phyloP scores from a whole-genome alignment of 129 eudicot genomes.

The Erigeron canadensis region DNA sequence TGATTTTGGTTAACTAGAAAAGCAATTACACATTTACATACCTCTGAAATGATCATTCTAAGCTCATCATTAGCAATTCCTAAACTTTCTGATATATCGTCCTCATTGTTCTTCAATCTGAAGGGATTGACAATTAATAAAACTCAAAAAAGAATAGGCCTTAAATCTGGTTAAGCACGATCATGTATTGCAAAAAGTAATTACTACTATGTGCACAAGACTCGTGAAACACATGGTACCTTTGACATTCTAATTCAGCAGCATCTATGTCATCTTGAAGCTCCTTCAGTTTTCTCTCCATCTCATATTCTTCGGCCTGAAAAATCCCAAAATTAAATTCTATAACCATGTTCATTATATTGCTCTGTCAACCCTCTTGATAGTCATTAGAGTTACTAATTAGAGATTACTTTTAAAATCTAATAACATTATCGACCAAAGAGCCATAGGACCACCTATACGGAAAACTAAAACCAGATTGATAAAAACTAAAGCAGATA shows the following conservation, averaged over 20 bases:
- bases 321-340: slow-evolving; percentile 16
- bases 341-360: neutral
- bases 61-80: slow-evolving; percentile 42
- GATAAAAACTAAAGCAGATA: neutral
- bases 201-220: slow-evolving; percentile 3
- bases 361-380: neutral
- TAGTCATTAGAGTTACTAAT: too few relatives aligned
- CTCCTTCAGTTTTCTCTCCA: slow-evolving; percentile 60
- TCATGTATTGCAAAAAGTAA: slow-evolving; percentile 4
- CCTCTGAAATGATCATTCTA: slow-evolving; percentile 43
- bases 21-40: slow-evolving; percentile 22
- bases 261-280: slow-evolving; percentile 61
- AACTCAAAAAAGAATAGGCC: slow-evolving; percentile 26
- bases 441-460: neutral
- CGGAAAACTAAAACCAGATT: neutral
- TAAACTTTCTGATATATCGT: slow-evolving; percentile 44
- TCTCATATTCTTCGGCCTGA: slow-evolving; percentile 85
- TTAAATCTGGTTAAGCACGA: slow-evolving; percentile 13
- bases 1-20: slow-evolving; percentile 13
- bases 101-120: slow-evolving; percentile 66
- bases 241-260: slow-evolving; percentile 46
- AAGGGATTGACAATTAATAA: slow-evolving; percentile 28
- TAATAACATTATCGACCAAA: neutral
- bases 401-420: too few relatives aligned
- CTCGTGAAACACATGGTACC: slow-evolving; percentile 37